A percentile compares a stretch with the other conserved stretches of the same genome.
Conservation (phyloP, 164 flowering plant genomes). For the Tinospora cordifolia region DNA sequence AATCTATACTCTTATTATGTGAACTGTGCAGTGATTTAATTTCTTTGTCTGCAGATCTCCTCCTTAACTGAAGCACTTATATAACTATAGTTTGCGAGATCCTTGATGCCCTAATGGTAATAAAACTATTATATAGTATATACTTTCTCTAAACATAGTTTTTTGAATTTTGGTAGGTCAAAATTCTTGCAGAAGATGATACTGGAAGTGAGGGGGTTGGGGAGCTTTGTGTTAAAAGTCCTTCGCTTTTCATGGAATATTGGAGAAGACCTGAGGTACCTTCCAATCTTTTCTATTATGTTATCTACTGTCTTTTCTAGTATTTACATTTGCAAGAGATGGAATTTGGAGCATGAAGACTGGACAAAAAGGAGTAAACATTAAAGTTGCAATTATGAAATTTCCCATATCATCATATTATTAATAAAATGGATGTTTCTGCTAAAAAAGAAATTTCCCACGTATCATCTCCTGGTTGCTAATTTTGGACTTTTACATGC, state of each 20-base stretch:
- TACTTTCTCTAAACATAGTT: conserved; percentile 8
- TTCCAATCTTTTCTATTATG: not conserved
- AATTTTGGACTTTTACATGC: conserved; percentile 9
- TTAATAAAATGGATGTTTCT: too few species aligned
- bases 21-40: not conserved
- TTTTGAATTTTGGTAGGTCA: conserved; percentile 42
- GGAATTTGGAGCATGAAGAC: conserved; percentile 2
- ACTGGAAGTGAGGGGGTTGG: conserved; percentile 54
- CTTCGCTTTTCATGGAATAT: conserved; percentile 85
- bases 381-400: not conserved
- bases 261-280: conserved; percentile 90
- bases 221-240: conserved; percentile 86
- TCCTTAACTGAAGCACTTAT: not conserved
- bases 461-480: not conserved
- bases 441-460: too few species aligned
- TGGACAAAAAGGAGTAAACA: not conserved
- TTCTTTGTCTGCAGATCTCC: not conserved
- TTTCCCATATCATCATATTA: too few species aligned
- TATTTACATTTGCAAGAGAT: not conserved
- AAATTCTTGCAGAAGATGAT: conserved; percentile 63
- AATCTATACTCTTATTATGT: not conserved
- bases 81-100: not conserved
- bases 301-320: not conserved
- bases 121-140: not conserved
- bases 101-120: not conserved